These are phyloP conservation scores for Polysphondylium violaceum DNA, from an alignment of 78 protist genomes.

Conservation along the genomic window DNA sequence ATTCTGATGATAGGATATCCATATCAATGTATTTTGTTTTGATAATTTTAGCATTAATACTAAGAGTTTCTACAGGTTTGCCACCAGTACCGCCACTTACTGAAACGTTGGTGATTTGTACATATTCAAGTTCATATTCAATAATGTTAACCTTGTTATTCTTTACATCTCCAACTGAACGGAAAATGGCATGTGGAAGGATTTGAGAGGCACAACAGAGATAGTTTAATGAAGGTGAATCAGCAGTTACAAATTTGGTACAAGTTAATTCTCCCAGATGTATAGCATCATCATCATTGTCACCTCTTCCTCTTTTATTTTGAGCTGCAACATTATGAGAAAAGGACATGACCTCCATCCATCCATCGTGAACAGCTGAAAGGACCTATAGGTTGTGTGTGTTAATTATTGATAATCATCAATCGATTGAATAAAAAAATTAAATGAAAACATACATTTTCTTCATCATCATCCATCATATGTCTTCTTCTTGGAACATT, in stretches of 20 bases:
- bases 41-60: not conserved
- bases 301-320: not conserved
- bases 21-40: not conserved
- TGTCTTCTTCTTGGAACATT: not conserved
- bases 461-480: constrained; percentile 5
- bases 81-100: constrained; percentile 46
- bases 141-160: not conserved
- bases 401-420: too few relatives aligned
- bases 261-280: not conserved
- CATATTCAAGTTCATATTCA: constrained; percentile 21
- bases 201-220: not conserved
- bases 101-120: not conserved
- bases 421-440: too few relatives aligned
- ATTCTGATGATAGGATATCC: not conserved
- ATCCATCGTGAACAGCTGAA: too few relatives aligned
- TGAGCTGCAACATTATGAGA: constrained; percentile 12
- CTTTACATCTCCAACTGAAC: not conserved
- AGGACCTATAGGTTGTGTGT: too few relatives aligned
- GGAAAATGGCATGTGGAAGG: constrained; percentile 1
- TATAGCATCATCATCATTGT: too few relatives aligned
- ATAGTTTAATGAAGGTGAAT: constrained; percentile 26
- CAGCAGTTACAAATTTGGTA: constrained; percentile 2
- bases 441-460: not conserved
- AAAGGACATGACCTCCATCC: constrained; percentile 32
- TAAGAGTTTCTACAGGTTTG: constrained; percentile 40